Evolutionary conservation across 2,329 filamentous ascomycete species (phyloP), one percentile per base, ranked within the genome.

Genomic region (Byssothecium circinans): DNA sequence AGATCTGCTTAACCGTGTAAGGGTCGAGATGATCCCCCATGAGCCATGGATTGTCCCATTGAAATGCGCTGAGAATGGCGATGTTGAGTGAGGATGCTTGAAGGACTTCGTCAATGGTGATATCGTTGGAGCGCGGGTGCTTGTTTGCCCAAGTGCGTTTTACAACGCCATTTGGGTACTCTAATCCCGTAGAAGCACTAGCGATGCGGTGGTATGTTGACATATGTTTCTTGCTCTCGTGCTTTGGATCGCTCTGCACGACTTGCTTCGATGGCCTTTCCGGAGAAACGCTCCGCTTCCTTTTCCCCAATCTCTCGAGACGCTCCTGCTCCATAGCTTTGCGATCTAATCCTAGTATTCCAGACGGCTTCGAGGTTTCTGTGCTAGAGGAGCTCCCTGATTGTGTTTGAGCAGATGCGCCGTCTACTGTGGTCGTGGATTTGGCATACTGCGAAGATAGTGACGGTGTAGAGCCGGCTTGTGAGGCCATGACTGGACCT

Each of bases 291-390:
- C 81, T 80, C 29, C 83, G 80, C 68, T 91, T 88, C 35, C 78
- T 74, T 29, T 76, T 78, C 32, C 73, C 78, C 17, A 84, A 69
- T 57, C 91, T 81, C 18, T 83, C 85, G 12, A 95, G 78, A 33
- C 92, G 84, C 65, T 95, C 90, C 60, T 85, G 78, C 68, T 96
- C 92, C 89, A 96, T 94, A 43, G 83, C 81, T 69, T 85, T 89
- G 29, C 91, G 82, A 72, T 96, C 81, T 1, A 95, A 70, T 3
- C 80, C 79, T 4, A 80, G 62, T 0, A 83, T 58, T 0, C 77
- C 75, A 22, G 30, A 34, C 15, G 27, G 32, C 19, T 40, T 36
- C 8, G 40, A 30, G 14, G 15, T 14, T 40, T 22, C 18, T 12
- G 49, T 18, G 17, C 18, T 36, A n/a, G 30, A 29, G 11, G 43